Evolutionary conservation across 257 asterid species (phyloP).

Genomic region (Phtheirospermum japonicum): DNA sequence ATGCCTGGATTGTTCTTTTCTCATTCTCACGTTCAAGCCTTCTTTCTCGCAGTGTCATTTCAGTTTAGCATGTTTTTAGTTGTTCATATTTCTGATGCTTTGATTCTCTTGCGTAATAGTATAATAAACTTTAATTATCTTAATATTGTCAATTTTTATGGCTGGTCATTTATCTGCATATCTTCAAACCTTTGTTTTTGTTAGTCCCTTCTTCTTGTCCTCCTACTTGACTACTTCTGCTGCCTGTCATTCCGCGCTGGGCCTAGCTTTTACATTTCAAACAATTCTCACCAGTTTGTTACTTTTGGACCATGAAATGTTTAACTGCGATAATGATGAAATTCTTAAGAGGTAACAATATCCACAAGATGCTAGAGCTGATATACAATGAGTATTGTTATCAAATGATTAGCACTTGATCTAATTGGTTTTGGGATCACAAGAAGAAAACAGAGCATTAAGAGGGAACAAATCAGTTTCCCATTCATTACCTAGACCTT

Average conservation of each 20-base stretch:
- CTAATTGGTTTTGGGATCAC: too few relatives aligned
- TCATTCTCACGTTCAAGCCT: slow-evolving; percentile 3
- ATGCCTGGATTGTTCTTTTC: slow-evolving; percentile 13
- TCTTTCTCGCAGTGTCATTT: slow-evolving; percentile 1
- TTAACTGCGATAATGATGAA: not conserved
- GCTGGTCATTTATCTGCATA: not conserved
- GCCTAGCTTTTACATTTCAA: not conserved
- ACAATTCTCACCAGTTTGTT: not conserved
- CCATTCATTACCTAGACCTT: too few relatives aligned
- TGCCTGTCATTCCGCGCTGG: not conserved
- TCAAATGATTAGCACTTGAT: too few relatives aligned
- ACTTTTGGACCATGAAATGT: slow-evolving; percentile 12
- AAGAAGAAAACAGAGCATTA: too few relatives aligned
- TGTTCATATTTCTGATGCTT: slow-evolving; percentile 11
- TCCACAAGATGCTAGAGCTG: not conserved
- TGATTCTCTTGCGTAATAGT: not conserved
- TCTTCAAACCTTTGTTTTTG: not conserved
- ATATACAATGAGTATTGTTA: not conserved
- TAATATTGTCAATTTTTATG: not conserved
- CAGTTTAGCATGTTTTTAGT: slow-evolving; percentile 6
- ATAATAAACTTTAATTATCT: not conserved
- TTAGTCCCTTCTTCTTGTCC: slow-evolving; percentile 11
- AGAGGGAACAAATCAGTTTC: too few relatives aligned
- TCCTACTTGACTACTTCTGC: slow-evolving; percentile 1
- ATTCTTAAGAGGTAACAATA: not conserved